phyloP scores from a whole-genome alignment of 2,329 filamentous ascomycete genomes.

The Camillea tinctor region DNA sequence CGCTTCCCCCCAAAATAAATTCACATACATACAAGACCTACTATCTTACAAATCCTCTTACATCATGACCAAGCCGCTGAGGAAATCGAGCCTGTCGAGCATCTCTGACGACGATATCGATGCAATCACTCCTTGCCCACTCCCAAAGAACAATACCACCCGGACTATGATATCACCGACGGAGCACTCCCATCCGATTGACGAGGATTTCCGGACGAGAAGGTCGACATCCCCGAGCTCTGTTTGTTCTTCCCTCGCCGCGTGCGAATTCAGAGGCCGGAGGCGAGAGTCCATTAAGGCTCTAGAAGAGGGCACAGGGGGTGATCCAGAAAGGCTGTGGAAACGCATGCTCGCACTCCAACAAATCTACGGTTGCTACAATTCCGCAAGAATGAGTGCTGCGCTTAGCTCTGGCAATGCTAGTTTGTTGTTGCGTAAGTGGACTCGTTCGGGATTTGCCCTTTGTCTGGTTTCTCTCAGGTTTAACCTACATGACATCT shows the following conservation, averaged over 20 bases:
- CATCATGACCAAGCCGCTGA: constrained; percentile 15
- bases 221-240: constrained; percentile 28
- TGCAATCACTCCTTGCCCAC: constrained; percentile 34
- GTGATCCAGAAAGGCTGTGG: constrained; percentile 45
- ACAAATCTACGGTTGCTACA: constrained; percentile 47
- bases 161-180: constrained; percentile 5
- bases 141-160: constrained; percentile 1
- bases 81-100: constrained; percentile 9
- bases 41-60: neutral
- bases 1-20: neutral
- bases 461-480: no score
- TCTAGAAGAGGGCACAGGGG: constrained; percentile 34
- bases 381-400: constrained; percentile 47
- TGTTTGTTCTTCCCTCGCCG: constrained; percentile 17
- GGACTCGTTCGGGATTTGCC: neutral
- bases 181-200: constrained; percentile 9
- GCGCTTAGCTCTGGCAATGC: constrained; percentile 42
- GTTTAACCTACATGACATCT: neutral
- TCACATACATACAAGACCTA: neutral
- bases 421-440: constrained; percentile 46
- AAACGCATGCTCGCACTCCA: constrained; percentile 49
- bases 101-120: constrained; percentile 30
- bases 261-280: constrained; percentile 10
- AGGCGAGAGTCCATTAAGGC: constrained; percentile 30
- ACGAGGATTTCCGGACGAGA: constrained; percentile 14